These are phyloP conservation scores for Mycena epipterygia DNA, from an alignment of 768 basidiomycete species.

Conservation along the genomic window DNA sequence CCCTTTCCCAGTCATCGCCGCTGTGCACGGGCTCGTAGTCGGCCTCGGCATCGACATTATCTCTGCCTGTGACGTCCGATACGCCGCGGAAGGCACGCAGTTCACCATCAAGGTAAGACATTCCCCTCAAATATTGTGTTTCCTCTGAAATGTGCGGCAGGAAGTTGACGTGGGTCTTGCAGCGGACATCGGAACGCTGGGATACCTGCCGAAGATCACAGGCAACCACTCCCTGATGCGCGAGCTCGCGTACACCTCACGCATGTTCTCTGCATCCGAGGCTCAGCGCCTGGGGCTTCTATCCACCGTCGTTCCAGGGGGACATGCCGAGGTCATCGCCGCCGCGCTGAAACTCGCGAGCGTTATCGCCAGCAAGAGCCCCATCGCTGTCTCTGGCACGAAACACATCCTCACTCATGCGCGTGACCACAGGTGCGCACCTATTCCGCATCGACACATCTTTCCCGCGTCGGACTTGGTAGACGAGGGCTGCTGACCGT, in stretches of 20 bases:
- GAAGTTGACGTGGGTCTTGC: slow-evolving; percentile 91
- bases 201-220: slow-evolving; percentile 81
- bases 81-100: slow-evolving; percentile 69
- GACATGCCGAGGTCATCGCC: slow-evolving; percentile 72
- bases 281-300: neutral
- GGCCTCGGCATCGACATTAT: slow-evolving; percentile 88
- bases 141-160: slow-evolving; percentile 48
- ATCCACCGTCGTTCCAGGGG: slow-evolving; percentile 52
- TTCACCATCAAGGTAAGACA: slow-evolving; percentile 81
- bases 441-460: neutral
- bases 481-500: neutral
- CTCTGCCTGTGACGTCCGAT: slow-evolving; percentile 82
- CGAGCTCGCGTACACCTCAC: slow-evolving; percentile 84
- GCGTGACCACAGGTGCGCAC: slow-evolving; percentile 65
- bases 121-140: neutral
- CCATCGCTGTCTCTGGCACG: slow-evolving; percentile 81
- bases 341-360: slow-evolving; percentile 76
- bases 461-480: neutral
- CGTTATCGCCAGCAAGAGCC: slow-evolving; percentile 80
- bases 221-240: slow-evolving; percentile 80
- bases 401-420: slow-evolving; percentile 68
- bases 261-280: slow-evolving; percentile 77
- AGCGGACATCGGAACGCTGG: slow-evolving; percentile 89
- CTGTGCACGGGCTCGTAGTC: slow-evolving; percentile 79
- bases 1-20: slow-evolving; percentile 86